These are phyloP conservation scores for Gremmenia infestans DNA, from an alignment of 2,329 filamentous ascomycete genomes.

Conservation along the genomic window DNA sequence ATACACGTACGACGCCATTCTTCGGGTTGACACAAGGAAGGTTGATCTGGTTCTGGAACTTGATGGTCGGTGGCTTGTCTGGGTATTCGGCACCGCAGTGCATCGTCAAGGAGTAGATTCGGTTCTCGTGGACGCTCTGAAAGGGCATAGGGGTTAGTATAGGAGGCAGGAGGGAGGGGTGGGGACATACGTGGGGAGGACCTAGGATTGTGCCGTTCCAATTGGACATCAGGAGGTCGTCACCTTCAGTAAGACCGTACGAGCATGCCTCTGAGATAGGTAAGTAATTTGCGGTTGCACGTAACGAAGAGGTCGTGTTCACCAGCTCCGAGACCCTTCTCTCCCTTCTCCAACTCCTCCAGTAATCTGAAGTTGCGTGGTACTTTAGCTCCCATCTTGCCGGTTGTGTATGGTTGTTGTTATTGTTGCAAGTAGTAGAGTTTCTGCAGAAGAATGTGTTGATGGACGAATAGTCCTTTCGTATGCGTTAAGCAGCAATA, in stretches of 20 bases:
- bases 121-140: conserved; percentile 93
- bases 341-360: conserved; percentile 97
- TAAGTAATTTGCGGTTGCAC: conserved; percentile 5
- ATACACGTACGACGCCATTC: conserved; percentile 62
- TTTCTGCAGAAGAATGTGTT: background rate
- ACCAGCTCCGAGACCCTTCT: conserved; percentile 94
- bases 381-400: conserved; percentile 59
- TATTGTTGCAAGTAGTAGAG: background rate
- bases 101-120: conserved; percentile 97
- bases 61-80: conserved; percentile 79
- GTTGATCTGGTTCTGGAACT: conserved; percentile 93
- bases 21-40: conserved; percentile 84
- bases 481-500: too few species aligned
- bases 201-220: conserved; percentile 98
- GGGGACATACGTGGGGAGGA: conserved; percentile 76
- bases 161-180: background rate
- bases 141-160: background rate
- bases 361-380: conserved; percentile 94
- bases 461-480: too few species aligned
- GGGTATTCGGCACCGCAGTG: conserved; percentile 89
- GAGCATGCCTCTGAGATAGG: conserved; percentile 76
- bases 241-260: conserved; percentile 88
- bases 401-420: background rate
- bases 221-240: conserved; percentile 94
- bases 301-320: conserved; percentile 21